These are phyloP conservation scores for Aspergillus leporis DNA, from an alignment of 495 filamentous ascomycete genomes.

Conservation along the genomic window DNA sequence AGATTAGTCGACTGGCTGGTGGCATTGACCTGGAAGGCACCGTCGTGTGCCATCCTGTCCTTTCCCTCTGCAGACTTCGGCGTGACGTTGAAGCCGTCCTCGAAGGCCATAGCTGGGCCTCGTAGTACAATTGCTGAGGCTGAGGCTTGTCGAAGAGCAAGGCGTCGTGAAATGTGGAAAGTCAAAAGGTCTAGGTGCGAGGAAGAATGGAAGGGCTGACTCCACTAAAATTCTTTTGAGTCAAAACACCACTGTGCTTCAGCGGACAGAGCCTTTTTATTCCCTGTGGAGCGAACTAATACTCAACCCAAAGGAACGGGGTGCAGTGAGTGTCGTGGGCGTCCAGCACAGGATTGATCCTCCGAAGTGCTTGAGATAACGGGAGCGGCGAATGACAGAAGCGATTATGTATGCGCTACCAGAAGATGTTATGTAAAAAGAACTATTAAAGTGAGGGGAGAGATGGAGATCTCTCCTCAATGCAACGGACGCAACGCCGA, in stretches of 20 bases:
- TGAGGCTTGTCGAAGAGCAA: slow-evolving; percentile 8
- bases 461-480: slow-evolving; percentile 3
- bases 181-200: slow-evolving; percentile 1
- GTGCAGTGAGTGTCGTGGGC: neutral
- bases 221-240: slow-evolving; percentile 17
- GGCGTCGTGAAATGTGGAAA: neutral
- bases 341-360: neutral
- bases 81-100: slow-evolving; percentile 19
- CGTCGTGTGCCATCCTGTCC: slow-evolving; percentile 33
- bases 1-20: slow-evolving; percentile 17
- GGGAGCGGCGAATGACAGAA: slow-evolving; percentile 22
- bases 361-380: slow-evolving; percentile 20
- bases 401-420: slow-evolving; percentile 15
- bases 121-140: slow-evolving; percentile 10
- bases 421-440: slow-evolving; percentile 33
- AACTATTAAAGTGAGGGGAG: slow-evolving; percentile 14
- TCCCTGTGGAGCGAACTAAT: neutral
- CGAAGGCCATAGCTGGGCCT: slow-evolving; percentile 29
- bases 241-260: slow-evolving; percentile 2
- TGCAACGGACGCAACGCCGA: slow-evolving; percentile 20
- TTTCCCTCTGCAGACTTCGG: slow-evolving; percentile 24
- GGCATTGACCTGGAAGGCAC: slow-evolving; percentile 28
- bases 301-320: neutral
- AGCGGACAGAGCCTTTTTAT: neutral
- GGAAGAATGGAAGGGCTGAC: slow-evolving; percentile 15